Evolutionary conservation across 768 basidiomycete genomes (phyloP), one percentile per base, ranked within the genome.

Genomic region (Panaeolus cyanescens): DNA sequence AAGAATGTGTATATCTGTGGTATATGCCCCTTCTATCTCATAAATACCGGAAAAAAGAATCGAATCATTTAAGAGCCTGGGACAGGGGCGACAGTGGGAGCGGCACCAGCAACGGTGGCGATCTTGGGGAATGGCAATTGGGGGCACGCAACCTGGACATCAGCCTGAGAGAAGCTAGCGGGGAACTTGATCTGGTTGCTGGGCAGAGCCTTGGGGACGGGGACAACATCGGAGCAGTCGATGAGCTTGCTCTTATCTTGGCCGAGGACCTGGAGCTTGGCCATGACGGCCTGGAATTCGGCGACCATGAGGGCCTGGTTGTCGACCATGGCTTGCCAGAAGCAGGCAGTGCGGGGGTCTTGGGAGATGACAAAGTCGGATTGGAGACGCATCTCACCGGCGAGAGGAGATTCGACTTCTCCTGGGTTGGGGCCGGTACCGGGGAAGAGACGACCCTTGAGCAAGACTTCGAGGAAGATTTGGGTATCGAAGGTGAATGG

Each of bases 371-470:
- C 66, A 60, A 69, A 72, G 65, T 79, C 64, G n/a, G n/a, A n/a
- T n/a, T 78, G 72, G 20, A 79, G 73, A 57, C 77, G 76, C 68
- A 79, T 69, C 62, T 76, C 76, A 30, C 77, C 77, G 32, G 66
- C 66, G 20, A 77, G 66, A 5, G 75, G 72, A 1, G 74, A 74
- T 39, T 61, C n/a, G 12, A 74, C 72, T 56, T 78, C 74, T 31
- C 78, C 77, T 2, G 65, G 13, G 8, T 70, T 63, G 25, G 58
- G 37, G n/a, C 57, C 60, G 25, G 58, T 62, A 9, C 58, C 65
- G n/a, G 63, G 65, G 65, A 66, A 63, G 13, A 55, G 45, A 30
- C 59, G 60, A 12, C 71, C 71, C 32, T 68, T 64, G 56, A 72
- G 63, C 8, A 70, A 61, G 17, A 72, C 71, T 62, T 79, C 77